Percentiles rank a stretch among this genome's conserved stretches.
Conservation (phyloP, 768 basidiomycete genomes). For the Pleurotus eryngii region DNA sequence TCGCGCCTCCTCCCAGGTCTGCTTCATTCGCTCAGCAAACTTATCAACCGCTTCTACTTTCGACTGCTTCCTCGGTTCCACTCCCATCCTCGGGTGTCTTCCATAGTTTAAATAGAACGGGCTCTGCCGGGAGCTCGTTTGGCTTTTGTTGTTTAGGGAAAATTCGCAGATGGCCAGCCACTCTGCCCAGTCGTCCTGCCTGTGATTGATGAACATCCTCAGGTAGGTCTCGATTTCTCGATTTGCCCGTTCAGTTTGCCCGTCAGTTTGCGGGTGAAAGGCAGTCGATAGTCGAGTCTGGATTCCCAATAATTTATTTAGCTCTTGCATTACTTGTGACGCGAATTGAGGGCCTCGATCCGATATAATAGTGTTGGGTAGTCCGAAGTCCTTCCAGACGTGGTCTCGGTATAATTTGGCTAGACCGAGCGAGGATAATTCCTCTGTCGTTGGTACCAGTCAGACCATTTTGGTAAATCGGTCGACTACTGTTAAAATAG, state of each 20-base stretch:
- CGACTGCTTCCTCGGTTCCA: neutral
- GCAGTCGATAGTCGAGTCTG: too few relatives aligned
- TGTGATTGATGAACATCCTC: too few relatives aligned
- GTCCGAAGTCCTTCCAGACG: too few relatives aligned
- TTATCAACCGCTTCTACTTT: conserved; percentile 2
- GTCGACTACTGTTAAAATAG: conserved; percentile 31
- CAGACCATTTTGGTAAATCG: conserved; percentile 15
- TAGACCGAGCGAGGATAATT: neutral
- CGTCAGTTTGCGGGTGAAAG: too few relatives aligned
- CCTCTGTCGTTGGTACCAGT: conserved; percentile 11
- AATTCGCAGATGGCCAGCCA: conserved; percentile 6
- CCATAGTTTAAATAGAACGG: conserved; percentile 14
- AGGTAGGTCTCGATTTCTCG: too few relatives aligned
- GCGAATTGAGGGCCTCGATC: too few relatives aligned
- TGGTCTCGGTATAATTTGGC: too few relatives aligned
- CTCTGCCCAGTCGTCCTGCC: too few relatives aligned
- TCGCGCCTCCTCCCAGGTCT: conserved; percentile 10
- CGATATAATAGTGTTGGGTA: too few relatives aligned
- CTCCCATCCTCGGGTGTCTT: conserved; percentile 12
- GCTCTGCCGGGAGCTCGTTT: conserved; percentile 8
- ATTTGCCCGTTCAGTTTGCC: too few relatives aligned
- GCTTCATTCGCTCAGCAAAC: conserved; percentile 11
- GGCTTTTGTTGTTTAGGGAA: conserved; percentile 12
- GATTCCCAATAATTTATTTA: too few relatives aligned
- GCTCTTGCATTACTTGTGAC: too few relatives aligned